phyloP scores from a whole-genome alignment of 805 yeast genomes.

The Komagataella populi region DNA sequence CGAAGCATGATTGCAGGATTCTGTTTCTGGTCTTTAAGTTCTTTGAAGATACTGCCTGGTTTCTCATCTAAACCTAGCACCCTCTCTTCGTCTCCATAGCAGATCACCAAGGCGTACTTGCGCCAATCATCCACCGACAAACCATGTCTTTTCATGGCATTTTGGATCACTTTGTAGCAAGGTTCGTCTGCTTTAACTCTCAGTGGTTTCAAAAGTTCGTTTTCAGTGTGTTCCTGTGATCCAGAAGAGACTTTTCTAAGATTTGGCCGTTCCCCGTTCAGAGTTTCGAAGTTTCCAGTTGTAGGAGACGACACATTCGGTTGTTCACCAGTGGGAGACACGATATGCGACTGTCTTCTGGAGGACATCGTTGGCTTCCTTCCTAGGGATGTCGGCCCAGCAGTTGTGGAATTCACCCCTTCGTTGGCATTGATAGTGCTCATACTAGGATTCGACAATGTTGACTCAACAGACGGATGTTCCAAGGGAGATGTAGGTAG shows the following conservation, averaged over 20 bases:
- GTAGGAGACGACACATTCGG: not conserved
- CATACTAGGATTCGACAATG: not conserved
- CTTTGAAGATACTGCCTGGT: slow-evolving; percentile 79
- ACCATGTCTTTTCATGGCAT: slow-evolving; percentile 78
- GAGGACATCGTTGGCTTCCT: not conserved
- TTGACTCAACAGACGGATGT: not conserved
- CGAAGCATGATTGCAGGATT: slow-evolving; percentile 90
- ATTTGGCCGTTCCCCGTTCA: slow-evolving; percentile 4
- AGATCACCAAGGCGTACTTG: slow-evolving; percentile 76
- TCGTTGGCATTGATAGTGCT: not conserved
- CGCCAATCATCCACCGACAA: slow-evolving; percentile 73
- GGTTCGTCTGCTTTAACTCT: slow-evolving; percentile 86
- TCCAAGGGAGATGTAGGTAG: not conserved
- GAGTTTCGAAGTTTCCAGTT: not conserved
- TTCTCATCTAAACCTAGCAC: slow-evolving; percentile 72
- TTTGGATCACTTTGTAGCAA: slow-evolving; percentile 75
- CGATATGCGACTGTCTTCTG: slow-evolving; percentile 2
- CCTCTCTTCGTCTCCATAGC: slow-evolving; percentile 85
- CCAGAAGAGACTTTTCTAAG: slow-evolving; percentile 2
- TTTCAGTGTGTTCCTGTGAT: slow-evolving; percentile 3
- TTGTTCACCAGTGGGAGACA: slow-evolving; percentile 3
- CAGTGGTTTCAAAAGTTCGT: slow-evolving; percentile 70
- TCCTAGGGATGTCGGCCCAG: not conserved
- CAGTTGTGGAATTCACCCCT: not conserved
- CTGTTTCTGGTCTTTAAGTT: slow-evolving; percentile 69